Evolutionary conservation across 768 basidiomycete genomes (phyloP).

Genomic region (Podaxis mareebaensis): DNA sequence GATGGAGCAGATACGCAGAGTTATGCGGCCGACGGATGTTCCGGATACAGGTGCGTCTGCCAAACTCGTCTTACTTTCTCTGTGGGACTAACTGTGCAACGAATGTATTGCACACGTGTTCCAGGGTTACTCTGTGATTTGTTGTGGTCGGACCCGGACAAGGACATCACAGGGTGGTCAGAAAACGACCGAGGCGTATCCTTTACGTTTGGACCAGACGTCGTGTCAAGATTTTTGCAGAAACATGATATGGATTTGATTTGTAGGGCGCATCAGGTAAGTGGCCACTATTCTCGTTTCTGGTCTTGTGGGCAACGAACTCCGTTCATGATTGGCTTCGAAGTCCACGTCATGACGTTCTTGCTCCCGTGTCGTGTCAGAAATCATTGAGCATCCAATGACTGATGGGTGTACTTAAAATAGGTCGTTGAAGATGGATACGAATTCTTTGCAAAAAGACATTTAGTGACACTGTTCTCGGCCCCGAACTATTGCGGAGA

Average conservation of each 20-base stretch:
- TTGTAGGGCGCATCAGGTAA: conserved; percentile 95
- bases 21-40: conserved; percentile 99
- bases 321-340: neutral
- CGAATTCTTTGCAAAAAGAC: conserved; percentile 98
- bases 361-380: neutral
- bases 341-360: neutral
- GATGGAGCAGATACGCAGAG: conserved; percentile 99
- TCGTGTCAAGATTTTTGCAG: conserved; percentile 96
- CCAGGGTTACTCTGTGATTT: conserved; percentile 89
- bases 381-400: neutral
- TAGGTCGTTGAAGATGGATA: conserved; percentile 99
- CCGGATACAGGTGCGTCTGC: conserved; percentile 85
- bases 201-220: conserved; percentile 98
- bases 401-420: conserved; percentile 9
- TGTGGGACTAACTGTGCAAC: no score
- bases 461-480: conserved; percentile 95
- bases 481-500: conserved; percentile 95
- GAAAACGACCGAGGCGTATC: conserved; percentile 99
- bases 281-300: conserved; percentile 26
- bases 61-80: neutral
- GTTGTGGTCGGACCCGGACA: conserved; percentile 99
- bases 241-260: conserved; percentile 99
- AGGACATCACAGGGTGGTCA: conserved; percentile 99
- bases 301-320: neutral
- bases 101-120: conserved; percentile 10